phyloP scores from a whole-genome alignment of 1,139 yeast genomes.

The Pichia sp. region DNA sequence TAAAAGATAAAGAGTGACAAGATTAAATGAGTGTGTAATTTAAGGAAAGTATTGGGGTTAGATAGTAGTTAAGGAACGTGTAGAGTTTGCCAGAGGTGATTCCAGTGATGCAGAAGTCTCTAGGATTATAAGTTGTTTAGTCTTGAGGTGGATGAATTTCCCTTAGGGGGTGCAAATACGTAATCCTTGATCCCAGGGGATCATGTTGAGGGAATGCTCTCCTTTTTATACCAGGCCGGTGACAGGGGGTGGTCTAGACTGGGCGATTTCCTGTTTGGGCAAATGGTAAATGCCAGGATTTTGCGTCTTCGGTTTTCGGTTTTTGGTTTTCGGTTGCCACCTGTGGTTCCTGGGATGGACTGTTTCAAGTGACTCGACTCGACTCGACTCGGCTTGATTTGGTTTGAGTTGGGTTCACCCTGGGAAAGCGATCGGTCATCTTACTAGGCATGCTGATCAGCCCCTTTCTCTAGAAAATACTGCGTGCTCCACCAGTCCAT shows the following conservation, averaged over 20 bases:
- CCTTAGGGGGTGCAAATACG: not conserved
- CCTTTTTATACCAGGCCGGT: not conserved
- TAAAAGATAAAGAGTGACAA: not conserved
- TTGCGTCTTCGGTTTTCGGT: not conserved
- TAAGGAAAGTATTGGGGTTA: conserved; percentile 10
- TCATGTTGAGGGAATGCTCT: not conserved
- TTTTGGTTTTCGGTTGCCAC: too few species aligned
- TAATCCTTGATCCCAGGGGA: not conserved
- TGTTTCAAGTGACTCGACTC: too few species aligned
- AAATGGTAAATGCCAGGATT: not conserved
- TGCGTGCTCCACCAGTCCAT: too few species aligned
- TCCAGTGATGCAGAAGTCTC: not conserved
- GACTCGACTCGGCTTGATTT: too few species aligned
- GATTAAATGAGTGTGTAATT: not conserved
- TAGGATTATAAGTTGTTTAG: not conserved
- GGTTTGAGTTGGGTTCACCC: too few species aligned
- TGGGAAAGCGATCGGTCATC: too few species aligned
- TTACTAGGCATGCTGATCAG: too few species aligned
- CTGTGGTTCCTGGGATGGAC: too few species aligned
- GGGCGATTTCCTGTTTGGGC: not conserved
- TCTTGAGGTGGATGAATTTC: not conserved
- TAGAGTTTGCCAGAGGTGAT: conserved; percentile 2
- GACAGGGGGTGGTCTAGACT: not conserved
- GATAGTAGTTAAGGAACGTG: conserved; percentile 12
- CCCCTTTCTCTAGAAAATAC: too few species aligned